Base-by-base conservation (phyloP, 2,329 filamentous ascomycete species). In the Penicillium oxalicum region DNA sequence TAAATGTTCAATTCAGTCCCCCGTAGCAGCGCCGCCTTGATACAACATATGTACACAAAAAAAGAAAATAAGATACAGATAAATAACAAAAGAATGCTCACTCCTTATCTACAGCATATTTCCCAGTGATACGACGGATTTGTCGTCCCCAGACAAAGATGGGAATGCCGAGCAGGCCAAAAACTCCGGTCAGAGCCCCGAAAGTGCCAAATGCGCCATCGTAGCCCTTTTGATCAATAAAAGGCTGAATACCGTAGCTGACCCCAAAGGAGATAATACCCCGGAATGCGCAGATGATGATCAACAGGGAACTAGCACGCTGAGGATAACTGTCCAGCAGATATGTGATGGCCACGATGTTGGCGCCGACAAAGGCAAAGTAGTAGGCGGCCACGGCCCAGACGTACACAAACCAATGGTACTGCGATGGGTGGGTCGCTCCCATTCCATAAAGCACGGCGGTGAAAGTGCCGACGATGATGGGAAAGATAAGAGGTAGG, bases 241-340 rank as follows among this genome's bases (percentile, higher is more conserved):
- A 63, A 1, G 53, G 49, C 3, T 54, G 61, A 12, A 67, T 68
- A 9, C 70, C 69, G 53, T 72, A 73, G 44, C 65, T 70, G 1
- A 53, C 58, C 5, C 72, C 73, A 44, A 76, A 76, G 1, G 67
- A 71, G 7, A 77, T 70, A 37, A 76, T 68, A 0, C 73, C 73
- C 2, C 73, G 63, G 52, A 74, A 65, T 4, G 74, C 71, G 43
- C 71, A 75, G 28, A 77, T 71, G 33, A 77, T 67, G 3, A 76
- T 68, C 18, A 77, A 55, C 2, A 74, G 50, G 0, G 73, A 69
- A 0, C 70, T 70, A 4, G 71, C 67, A 2, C 70, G 63, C 2
- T 65, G 63, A 1, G 72, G 72, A 47, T 75, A 76, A 1, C 68
- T 65, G 47, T 76, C 74, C 2, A 77, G 65, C 4, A 72, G 55